Evolutionary conservation across 2,329 filamentous ascomycete genomes (phyloP).

Genomic region (Sporothrix curviconia): DNA sequence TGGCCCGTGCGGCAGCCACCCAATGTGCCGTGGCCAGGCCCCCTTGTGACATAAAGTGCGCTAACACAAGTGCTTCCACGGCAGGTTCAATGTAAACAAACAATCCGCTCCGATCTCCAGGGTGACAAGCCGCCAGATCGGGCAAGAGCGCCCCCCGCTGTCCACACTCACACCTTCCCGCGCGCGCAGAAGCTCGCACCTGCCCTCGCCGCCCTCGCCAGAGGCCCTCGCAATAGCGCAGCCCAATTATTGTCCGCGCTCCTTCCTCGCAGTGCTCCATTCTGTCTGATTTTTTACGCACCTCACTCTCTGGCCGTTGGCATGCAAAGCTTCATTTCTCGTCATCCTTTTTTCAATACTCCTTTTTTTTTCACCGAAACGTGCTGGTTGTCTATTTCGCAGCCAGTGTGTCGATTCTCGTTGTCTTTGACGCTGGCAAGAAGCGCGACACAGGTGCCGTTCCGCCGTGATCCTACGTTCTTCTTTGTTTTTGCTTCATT

Average conservation of each 20-base stretch:
- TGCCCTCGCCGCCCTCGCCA: too few species aligned
- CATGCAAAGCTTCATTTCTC: constrained; percentile 16
- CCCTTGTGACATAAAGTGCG: constrained; percentile 12
- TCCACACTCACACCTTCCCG: constrained; percentile 9
- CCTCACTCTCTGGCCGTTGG: constrained; percentile 10
- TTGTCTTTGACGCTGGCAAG: neutral
- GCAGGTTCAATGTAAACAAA: constrained; percentile 21
- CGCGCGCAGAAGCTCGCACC: neutral
- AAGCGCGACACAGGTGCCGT: constrained; percentile 8
- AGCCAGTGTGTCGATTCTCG: too few species aligned
- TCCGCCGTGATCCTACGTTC: constrained; percentile 8
- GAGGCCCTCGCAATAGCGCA: neutral
- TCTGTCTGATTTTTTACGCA: constrained; percentile 3
- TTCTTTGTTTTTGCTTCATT: constrained; percentile 5
- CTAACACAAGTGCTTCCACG: constrained; percentile 1
- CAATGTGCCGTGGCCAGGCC: constrained; percentile 10
- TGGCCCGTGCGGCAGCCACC: constrained; percentile 8
- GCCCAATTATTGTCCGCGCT: constrained; percentile 2
- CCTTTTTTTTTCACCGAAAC: neutral
- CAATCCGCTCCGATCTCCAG: constrained; percentile 20
- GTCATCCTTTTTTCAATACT: constrained; percentile 8
- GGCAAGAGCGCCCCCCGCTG: constrained; percentile 17
- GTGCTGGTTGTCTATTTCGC: neutral
- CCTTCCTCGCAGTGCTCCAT: neutral
- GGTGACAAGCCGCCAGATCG: constrained; percentile 18